phyloP scores from a whole-genome alignment of 2,329 filamentous ascomycete species.

The Fusarium sp. region DNA sequence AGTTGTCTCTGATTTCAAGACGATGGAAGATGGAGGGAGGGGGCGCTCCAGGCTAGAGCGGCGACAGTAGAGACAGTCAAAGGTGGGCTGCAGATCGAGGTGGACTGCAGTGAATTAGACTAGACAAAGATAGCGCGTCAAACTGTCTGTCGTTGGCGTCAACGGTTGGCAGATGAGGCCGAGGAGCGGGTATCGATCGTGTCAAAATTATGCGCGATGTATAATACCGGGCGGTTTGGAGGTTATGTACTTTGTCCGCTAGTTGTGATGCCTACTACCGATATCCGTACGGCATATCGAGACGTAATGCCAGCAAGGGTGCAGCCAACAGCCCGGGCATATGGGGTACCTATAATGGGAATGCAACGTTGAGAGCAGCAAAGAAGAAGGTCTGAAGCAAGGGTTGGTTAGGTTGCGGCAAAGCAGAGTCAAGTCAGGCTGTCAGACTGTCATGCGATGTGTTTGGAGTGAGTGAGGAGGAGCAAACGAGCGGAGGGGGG shows the following conservation, averaged over 20 bases:
- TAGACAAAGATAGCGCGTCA: constrained; percentile 12
- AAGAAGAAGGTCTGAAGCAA: constrained; percentile 7
- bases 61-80: constrained; percentile 17
- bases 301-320: constrained; percentile 29
- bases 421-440: constrained; percentile 15
- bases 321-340: not conserved
- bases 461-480: not conserved
- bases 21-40: constrained; percentile 20
- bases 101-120: constrained; percentile 1
- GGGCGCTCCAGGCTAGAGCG: constrained; percentile 11
- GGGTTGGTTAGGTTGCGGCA: constrained; percentile 4
- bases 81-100: constrained; percentile 27
- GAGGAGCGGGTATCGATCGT: constrained; percentile 18
- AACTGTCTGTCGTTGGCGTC: constrained; percentile 5
- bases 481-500: not conserved
- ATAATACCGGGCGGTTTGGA: not conserved
- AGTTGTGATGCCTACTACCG: constrained; percentile 7
- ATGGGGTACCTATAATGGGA: not conserved
- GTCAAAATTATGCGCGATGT: constrained; percentile 5
- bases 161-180: constrained; percentile 18
- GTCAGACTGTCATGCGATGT: constrained; percentile 8
- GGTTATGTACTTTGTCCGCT: not conserved
- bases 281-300: constrained; percentile 4
- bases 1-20: constrained; percentile 38
- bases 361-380: not conserved